These are phyloP conservation scores for Ophiostoma sp. DNA, from an alignment of 2,329 filamentous ascomycete genomes.

Conservation along the genomic window DNA sequence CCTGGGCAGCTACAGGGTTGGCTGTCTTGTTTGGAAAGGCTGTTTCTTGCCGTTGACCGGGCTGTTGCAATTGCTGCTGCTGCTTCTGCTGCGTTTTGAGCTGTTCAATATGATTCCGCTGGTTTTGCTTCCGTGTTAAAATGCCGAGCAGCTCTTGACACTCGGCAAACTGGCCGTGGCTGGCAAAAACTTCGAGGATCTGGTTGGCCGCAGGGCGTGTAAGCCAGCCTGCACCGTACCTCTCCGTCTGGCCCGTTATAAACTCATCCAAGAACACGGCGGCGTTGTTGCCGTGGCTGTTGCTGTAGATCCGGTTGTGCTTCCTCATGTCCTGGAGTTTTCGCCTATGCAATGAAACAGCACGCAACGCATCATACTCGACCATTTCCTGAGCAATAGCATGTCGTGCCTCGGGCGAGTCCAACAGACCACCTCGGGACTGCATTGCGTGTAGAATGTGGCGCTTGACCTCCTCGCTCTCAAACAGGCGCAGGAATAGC, in stretches of 20 bases:
- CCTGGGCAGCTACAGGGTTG: constrained; percentile 27
- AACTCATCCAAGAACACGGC: constrained; percentile 39
- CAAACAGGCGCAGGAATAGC: constrained; percentile 54
- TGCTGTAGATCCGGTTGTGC: neutral
- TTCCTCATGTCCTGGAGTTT: neutral
- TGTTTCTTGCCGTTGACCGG: neutral
- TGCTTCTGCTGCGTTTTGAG: neutral
- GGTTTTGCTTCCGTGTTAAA: constrained; percentile 30
- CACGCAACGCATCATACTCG: constrained; percentile 45
- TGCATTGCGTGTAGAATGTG: constrained; percentile 51
- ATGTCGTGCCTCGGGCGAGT: constrained; percentile 39
- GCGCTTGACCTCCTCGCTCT: constrained; percentile 56
- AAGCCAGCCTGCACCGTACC: constrained; percentile 52
- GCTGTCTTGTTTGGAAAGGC: neutral
- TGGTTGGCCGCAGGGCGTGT: constrained; percentile 40
- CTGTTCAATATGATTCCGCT: neutral
- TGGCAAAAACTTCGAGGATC: constrained; percentile 46
- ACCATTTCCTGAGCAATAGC: constrained; percentile 47
- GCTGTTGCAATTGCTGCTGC: neutral
- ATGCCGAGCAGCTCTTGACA: constrained; percentile 37
- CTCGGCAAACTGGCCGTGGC: constrained; percentile 40
- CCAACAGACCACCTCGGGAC: constrained; percentile 44
- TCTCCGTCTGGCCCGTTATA: constrained; percentile 42
- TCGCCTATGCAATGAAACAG: constrained; percentile 28
- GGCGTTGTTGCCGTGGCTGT: constrained; percentile 37